phyloP scores from a whole-genome alignment of 1,139 yeast species.

The Debaryomyces psychrophilus region DNA sequence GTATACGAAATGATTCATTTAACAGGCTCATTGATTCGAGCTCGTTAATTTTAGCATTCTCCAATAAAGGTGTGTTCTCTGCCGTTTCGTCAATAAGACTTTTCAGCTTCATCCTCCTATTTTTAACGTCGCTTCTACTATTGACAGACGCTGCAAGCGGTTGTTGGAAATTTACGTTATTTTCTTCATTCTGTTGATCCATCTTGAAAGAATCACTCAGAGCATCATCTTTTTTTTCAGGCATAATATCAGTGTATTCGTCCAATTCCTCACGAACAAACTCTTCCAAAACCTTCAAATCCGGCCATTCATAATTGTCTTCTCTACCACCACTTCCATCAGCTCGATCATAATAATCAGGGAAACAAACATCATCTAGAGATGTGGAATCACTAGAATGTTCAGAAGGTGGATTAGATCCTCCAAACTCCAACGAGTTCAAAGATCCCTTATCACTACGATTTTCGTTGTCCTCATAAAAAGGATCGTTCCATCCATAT shows the following conservation, averaged over 20 bases:
- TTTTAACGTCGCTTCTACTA: not conserved
- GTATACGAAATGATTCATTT: constrained; percentile 55
- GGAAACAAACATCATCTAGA: constrained; percentile 86
- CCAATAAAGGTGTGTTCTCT: constrained; percentile 33
- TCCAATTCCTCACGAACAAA: constrained; percentile 71
- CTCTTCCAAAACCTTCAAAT: constrained; percentile 70
- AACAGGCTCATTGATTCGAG: constrained; percentile 51
- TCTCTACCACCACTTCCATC: constrained; percentile 26
- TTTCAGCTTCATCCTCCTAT: not conserved
- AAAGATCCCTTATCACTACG: constrained; percentile 27
- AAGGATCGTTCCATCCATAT: constrained; percentile 23
- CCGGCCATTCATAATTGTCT: constrained; percentile 68
- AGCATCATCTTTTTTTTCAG: constrained; percentile 9
- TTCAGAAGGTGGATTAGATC: constrained; percentile 73
- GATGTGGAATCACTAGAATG: constrained; percentile 73
- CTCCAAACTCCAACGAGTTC: constrained; percentile 48
- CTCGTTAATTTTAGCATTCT: constrained; percentile 60
- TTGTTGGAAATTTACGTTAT: constrained; percentile 30
- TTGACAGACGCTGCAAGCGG: constrained; percentile 23
- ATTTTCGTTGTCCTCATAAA: constrained; percentile 16
- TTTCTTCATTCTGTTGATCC: constrained; percentile 15
- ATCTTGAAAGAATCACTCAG: constrained; percentile 7
- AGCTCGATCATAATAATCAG: constrained; percentile 47
- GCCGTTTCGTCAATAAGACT: constrained; percentile 8
- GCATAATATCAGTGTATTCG: constrained; percentile 25